phyloP scores from a whole-genome alignment of 2,329 filamentous ascomycete species.

The Sphaerulina vaccinii region DNA sequence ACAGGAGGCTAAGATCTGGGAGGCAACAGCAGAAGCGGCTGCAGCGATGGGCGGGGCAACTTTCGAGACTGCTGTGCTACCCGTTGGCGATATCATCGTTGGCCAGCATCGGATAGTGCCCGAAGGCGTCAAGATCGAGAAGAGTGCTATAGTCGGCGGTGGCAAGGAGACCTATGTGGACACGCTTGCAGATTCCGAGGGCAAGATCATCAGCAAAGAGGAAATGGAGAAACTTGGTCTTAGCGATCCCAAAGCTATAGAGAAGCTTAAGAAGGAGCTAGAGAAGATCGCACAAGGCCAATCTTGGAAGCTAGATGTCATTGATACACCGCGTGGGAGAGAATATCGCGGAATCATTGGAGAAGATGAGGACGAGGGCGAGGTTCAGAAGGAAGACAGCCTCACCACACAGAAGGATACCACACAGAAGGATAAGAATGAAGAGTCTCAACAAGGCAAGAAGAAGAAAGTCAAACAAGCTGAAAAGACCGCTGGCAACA shows the following conservation, averaged over 20 bases:
- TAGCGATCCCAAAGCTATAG: constrained; percentile 68
- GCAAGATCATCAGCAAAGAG: constrained; percentile 39
- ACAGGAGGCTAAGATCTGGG: constrained; percentile 23
- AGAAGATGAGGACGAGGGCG: constrained; percentile 53
- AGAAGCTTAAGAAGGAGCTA: constrained; percentile 67
- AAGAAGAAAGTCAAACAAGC: constrained; percentile 9
- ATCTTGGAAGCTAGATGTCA: constrained; percentile 77
- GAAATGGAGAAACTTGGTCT: constrained; percentile 60
- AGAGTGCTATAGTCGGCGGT: constrained; percentile 48
- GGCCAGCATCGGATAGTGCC: constrained; percentile 57
- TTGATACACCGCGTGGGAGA: constrained; percentile 64
- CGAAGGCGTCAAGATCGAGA: constrained; percentile 58
- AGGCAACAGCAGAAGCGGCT: constrained; percentile 33
- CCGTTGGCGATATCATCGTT: constrained; percentile 58
- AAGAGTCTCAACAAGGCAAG: constrained; percentile 25
- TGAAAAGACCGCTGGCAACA: constrained; percentile 3
- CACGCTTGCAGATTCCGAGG: constrained; percentile 58
- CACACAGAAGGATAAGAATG: constrained; percentile 40
- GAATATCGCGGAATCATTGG: constrained; percentile 72
- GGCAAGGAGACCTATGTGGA: constrained; percentile 56
- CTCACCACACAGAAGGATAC: constrained; percentile 42
- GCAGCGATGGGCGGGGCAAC: constrained; percentile 28
- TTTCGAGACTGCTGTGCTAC: constrained; percentile 27
- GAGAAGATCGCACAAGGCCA: constrained; percentile 67
- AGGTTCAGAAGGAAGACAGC: constrained; percentile 38